Conservation (phyloP, 495 filamentous ascomycete genomes). For the Aspergillus affinis region DNA sequence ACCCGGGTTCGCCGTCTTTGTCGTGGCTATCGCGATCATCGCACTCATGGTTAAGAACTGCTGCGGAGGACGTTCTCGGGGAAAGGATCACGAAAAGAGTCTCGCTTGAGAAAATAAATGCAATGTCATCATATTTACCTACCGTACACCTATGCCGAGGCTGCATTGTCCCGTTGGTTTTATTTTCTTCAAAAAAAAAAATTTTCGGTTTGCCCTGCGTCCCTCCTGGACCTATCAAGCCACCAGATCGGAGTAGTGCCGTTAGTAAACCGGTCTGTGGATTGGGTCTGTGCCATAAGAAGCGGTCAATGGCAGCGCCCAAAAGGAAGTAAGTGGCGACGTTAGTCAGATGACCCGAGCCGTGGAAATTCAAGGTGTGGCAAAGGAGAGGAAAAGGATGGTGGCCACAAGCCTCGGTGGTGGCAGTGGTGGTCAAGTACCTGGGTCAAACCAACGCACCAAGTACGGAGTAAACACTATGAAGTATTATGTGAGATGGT, state of each 20-base stretch:
- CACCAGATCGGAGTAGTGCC: not conserved
- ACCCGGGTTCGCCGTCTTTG: slow-evolving; percentile 2
- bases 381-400: slow-evolving; percentile 3
- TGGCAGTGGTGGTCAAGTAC: not conserved
- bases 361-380: slow-evolving; percentile 6
- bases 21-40: slow-evolving; percentile 13
- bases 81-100: slow-evolving; percentile 18
- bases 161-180: not conserved
- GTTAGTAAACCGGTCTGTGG: not conserved
- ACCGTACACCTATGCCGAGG: not conserved
- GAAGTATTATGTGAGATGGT: no score
- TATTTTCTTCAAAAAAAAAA: no score
- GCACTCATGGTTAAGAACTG: not conserved
- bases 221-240: not conserved
- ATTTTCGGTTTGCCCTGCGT: not conserved
- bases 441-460: no score
- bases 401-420: not conserved
- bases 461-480: no score
- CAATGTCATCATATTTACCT: not conserved
- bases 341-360: slow-evolving; percentile 14
- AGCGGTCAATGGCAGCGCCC: slow-evolving; percentile 10
- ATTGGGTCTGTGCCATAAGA: slow-evolving; percentile 1
- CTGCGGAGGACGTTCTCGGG: slow-evolving; percentile 1
- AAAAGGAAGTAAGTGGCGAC: slow-evolving; percentile 8
- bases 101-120: slow-evolving; percentile 3